These are phyloP conservation scores for Elongisporangium prolatum DNA, from an alignment of 352 stramenopile species.

Conservation along the genomic window DNA sequence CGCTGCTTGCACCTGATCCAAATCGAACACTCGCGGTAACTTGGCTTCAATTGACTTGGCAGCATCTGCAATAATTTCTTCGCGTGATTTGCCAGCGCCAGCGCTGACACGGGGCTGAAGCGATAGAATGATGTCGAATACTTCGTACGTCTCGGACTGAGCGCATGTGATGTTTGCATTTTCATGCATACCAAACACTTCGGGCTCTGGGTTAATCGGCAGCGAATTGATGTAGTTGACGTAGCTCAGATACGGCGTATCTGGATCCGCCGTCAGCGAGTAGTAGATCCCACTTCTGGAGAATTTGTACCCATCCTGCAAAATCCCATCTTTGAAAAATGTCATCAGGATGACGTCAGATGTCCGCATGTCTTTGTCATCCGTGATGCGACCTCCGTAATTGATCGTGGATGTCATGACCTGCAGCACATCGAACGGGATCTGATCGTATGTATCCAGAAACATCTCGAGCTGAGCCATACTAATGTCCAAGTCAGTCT, in stretches of 20 bases:
- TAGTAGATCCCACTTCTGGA: constrained; percentile 85
- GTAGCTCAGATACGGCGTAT: constrained; percentile 77
- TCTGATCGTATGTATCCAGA: constrained; percentile 80
- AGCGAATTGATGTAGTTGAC: constrained; percentile 92
- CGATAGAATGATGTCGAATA: constrained; percentile 84
- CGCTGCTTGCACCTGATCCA: constrained; percentile 69
- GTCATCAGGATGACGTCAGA: constrained; percentile 87
- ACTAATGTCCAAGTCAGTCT: constrained; percentile 93
- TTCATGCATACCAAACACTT: constrained; percentile 94
- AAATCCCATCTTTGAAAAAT: constrained; percentile 84
- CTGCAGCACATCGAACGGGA: constrained; percentile 86
- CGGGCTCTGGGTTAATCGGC: constrained; percentile 86
- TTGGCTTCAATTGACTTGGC: constrained; percentile 64
- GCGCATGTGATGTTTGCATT: constrained; percentile 93
- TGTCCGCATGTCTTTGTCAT: constrained; percentile 92
- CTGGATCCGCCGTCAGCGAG: constrained; percentile 67
- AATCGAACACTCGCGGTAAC: constrained; percentile 60
- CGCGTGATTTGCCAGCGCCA: constrained; percentile 61
- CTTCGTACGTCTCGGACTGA: constrained; percentile 84
- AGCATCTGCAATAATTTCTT: constrained; percentile 75
- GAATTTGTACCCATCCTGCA: constrained; percentile 76
- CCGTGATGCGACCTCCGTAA: constrained; percentile 92
- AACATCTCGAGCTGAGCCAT: constrained; percentile 85
- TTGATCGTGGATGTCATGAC: constrained; percentile 95
- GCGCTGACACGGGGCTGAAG: constrained; percentile 71